These are phyloP conservation scores for Phanerochaete sordida DNA, from an alignment of 768 basidiomycete genomes.

Conservation along the genomic window DNA sequence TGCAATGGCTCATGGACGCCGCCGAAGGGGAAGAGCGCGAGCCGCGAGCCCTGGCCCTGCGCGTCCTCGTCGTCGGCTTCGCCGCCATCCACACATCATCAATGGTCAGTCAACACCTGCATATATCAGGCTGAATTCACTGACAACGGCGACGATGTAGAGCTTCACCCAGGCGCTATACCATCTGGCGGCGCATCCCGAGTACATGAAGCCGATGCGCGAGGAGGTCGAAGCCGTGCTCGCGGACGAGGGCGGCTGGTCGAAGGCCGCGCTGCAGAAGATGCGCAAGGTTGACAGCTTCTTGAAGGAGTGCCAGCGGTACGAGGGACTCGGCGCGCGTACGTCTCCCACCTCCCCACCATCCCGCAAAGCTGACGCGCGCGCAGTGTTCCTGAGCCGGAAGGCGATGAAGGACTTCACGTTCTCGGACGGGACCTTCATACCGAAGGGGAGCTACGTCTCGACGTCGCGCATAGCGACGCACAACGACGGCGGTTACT, in stretches of 20 bases:
- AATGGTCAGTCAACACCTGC: slow-evolving; percentile 6
- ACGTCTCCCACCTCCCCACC: background rate
- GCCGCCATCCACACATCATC: slow-evolving; percentile 20
- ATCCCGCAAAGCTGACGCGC: background rate
- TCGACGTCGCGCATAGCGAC: slow-evolving; percentile 24
- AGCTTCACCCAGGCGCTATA: slow-evolving; percentile 25
- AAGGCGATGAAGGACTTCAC: slow-evolving; percentile 30
- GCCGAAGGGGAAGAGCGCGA: slow-evolving; percentile 1
- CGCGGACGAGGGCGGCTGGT: slow-evolving; percentile 19
- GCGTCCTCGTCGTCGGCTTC: slow-evolving; percentile 17
- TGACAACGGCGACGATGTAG: too few species aligned
- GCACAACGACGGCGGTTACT: slow-evolving; percentile 29
- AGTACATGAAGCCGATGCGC: slow-evolving; percentile 26
- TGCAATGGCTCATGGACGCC: slow-evolving; percentile 18
- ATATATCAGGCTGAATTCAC: background rate
- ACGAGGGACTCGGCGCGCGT: slow-evolving; percentile 21
- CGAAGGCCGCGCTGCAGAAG: slow-evolving; percentile 25
- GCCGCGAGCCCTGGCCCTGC: background rate
- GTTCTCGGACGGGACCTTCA: slow-evolving; percentile 40
- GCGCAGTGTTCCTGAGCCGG: slow-evolving; percentile 26
- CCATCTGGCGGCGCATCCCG: slow-evolving; percentile 25
- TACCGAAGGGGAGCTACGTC: slow-evolving; percentile 37
- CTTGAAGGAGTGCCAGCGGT: slow-evolving; percentile 27
- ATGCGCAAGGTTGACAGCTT: slow-evolving; percentile 35
- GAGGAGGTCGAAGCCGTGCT: slow-evolving; percentile 28